These are phyloP conservation scores for Tulasnella sp. DNA, from an alignment of 768 basidiomycete genomes.

Conservation along the genomic window DNA sequence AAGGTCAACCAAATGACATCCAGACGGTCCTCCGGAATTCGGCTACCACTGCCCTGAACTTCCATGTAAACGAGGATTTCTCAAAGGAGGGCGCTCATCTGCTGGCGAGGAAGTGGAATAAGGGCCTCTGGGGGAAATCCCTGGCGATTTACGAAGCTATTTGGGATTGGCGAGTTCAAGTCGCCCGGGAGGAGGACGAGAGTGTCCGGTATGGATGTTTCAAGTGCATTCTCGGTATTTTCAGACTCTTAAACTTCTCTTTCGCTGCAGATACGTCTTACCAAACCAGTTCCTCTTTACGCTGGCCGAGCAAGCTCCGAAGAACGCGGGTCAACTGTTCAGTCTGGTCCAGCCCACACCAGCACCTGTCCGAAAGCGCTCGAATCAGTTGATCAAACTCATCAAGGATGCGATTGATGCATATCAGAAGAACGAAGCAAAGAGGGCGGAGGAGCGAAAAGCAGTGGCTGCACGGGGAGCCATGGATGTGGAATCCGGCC, in stretches of 20 bases:
- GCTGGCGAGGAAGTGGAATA: slow-evolving; percentile 76
- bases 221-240: neutral
- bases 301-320: slow-evolving; percentile 59
- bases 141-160: slow-evolving; percentile 56
- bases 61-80: slow-evolving; percentile 45
- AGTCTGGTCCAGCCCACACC: slow-evolving; percentile 49
- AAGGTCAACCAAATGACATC: slow-evolving; percentile 25
- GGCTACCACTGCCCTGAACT: slow-evolving; percentile 63
- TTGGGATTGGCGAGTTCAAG: slow-evolving; percentile 72
- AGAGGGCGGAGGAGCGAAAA: slow-evolving; percentile 12
- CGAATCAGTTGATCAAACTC: slow-evolving; percentile 52
- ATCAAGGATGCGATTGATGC: slow-evolving; percentile 40
- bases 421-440: neutral
- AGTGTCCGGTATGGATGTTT: slow-evolving; percentile 48
- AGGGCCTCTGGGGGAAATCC: slow-evolving; percentile 36
- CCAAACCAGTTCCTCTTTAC: slow-evolving; percentile 64
- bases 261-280: slow-evolving; percentile 49
- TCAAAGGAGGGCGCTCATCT: slow-evolving; percentile 64
- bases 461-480: slow-evolving; percentile 19
- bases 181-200: slow-evolving; percentile 78
- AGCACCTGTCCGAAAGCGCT: slow-evolving; percentile 48
- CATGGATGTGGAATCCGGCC: slow-evolving; percentile 7
- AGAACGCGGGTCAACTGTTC: slow-evolving; percentile 50
- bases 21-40: slow-evolving; percentile 58
- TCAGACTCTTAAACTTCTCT: neutral